Evolutionary conservation across 2,329 filamentous ascomycete genomes (phyloP).

Genomic region (Thermothelomyces thermophilus): DNA sequence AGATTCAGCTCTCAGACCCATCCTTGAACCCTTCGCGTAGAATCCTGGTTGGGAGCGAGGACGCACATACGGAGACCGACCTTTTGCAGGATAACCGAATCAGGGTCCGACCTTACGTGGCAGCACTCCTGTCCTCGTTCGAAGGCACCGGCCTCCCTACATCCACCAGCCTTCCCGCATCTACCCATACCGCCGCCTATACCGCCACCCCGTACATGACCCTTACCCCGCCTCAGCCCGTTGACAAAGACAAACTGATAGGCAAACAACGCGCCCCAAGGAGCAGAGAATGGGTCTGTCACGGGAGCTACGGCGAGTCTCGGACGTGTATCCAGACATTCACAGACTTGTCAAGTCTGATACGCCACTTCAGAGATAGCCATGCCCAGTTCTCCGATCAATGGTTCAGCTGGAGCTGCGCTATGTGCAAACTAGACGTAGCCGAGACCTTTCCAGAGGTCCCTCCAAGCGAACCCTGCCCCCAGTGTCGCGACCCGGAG

Average conservation of each 20-base stretch:
- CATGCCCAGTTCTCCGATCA: constrained; percentile 1
- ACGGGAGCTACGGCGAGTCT: constrained; percentile 1
- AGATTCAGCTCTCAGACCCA: neutral
- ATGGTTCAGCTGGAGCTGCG: constrained; percentile 10
- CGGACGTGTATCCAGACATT: too few relatives aligned
- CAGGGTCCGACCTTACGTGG: neutral
- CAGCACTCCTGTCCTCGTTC: neutral
- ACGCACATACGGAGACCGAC: constrained; percentile 1
- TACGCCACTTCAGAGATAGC: constrained; percentile 2
- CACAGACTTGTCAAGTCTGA: too few relatives aligned
- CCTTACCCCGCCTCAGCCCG: too few relatives aligned
- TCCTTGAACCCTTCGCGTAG: neutral
- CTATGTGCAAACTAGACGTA: constrained; percentile 5
- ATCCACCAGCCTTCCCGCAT: too few relatives aligned
- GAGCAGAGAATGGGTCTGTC: constrained; percentile 11
- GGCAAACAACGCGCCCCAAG: neutral
- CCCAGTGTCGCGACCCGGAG: neutral
- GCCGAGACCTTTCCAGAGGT: neutral
- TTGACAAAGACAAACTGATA: neutral
- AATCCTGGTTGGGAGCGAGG: neutral
- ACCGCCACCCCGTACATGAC: too few relatives aligned
- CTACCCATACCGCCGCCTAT: too few relatives aligned
- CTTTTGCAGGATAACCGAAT: neutral
- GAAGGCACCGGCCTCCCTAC: neutral
- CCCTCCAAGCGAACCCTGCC: neutral